A percentile compares a stretch with the other conserved stretches of the same genome.
Conservation (phyloP, 495 filamentous ascomycete species). For the Neurospora sublineolata region DNA sequence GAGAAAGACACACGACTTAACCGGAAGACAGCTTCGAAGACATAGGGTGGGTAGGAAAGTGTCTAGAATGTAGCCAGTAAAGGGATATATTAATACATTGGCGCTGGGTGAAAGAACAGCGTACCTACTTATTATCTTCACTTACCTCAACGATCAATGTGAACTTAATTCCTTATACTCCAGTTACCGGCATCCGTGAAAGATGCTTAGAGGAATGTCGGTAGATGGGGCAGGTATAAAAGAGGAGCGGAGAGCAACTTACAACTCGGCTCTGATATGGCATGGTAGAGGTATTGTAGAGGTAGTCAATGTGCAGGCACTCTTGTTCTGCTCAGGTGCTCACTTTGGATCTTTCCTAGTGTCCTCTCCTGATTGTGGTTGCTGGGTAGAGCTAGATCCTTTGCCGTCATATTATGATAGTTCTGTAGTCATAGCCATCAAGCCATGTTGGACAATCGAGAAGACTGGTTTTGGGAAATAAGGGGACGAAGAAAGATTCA, state of each 20-base stretch:
- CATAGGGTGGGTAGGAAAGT: background rate
- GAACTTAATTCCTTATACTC: background rate
- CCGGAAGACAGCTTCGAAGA: background rate
- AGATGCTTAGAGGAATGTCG: background rate
- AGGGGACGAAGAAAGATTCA: background rate
- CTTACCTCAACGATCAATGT: background rate
- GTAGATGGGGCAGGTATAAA: background rate
- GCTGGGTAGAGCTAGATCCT: background rate
- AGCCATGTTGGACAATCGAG: background rate
- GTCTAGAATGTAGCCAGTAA: background rate
- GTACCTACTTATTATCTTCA: too few relatives aligned
- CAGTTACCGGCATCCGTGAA: background rate
- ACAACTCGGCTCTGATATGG: background rate
- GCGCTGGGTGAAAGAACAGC: background rate
- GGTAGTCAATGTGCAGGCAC: background rate
- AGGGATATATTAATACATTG: background rate
- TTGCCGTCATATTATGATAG: background rate
- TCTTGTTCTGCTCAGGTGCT: background rate
- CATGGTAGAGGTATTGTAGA: background rate
- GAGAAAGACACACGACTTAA: background rate
- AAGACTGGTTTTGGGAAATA: background rate
- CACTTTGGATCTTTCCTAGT: background rate
- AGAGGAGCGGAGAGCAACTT: background rate
- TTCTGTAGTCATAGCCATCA: background rate
- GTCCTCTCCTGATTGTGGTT: background rate